Evolutionary conservation across 106 monocot species (phyloP).

Genomic region (Dendrobium chrysotoxum): DNA sequence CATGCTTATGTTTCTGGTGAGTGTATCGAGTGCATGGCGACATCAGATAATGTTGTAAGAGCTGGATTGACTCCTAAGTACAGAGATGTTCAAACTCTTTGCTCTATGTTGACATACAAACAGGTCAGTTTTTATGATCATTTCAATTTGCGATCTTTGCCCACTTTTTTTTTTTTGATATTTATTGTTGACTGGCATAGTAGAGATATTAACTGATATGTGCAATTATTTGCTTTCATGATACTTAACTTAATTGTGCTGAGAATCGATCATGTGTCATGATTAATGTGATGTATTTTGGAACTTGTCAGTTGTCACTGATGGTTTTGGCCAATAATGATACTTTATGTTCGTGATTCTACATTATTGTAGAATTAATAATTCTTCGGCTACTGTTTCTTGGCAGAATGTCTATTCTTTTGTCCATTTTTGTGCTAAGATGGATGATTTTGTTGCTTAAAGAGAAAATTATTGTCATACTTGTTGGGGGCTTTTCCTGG

Average conservation of each 20-base stretch:
- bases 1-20: slow-evolving; percentile 95
- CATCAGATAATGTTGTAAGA: slow-evolving; percentile 97
- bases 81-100: slow-evolving; percentile 80
- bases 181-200: neutral
- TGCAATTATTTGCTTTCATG: neutral
- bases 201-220: neutral
- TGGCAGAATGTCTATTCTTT: neutral
- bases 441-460: neutral
- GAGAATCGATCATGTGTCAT: neutral
- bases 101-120: slow-evolving; percentile 95
- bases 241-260: neutral
- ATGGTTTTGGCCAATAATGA: neutral
- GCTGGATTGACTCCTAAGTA: slow-evolving; percentile 95
- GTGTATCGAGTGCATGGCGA: slow-evolving; percentile 95
- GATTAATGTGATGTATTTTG: neutral
- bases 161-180: neutral
- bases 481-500: no score
- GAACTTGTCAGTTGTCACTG: neutral
- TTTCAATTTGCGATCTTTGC: neutral
- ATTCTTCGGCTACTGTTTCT: no score
- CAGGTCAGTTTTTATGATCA: slow-evolving; percentile 32
- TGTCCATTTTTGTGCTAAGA: neutral
- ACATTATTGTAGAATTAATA: no score
- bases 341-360: neutral
- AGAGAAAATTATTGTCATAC: neutral